Base-by-base conservation (phyloP, 2,329 filamentous ascomycete species). In the Verticillium isaacii region DNA sequence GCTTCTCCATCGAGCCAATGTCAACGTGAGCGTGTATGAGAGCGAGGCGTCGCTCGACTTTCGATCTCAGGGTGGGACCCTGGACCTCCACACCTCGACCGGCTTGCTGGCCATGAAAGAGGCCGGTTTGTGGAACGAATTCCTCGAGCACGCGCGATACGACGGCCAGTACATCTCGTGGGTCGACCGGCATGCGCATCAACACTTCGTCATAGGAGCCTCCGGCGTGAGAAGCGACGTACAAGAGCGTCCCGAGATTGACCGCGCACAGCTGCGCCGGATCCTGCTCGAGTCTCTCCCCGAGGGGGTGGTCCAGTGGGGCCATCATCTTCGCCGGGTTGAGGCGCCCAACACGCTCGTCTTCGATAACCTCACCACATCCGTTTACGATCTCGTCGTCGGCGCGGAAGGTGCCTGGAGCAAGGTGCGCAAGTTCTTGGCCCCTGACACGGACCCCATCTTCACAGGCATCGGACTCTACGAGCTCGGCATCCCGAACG, bases 21-120 rank as follows among this genome's bases (percentile, higher is more conserved):
- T 84, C 57, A 69, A 79, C 4, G 77, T 78, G 63, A 80, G 76
- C 7, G 71, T 87, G 32, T 87, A 80, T 66, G 80, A 86, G 70
- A 73, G 75, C 56, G 80, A 83, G 32, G 60, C 71, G 8, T 74
- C 75, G 3, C 74, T 77, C n/a, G 66, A 78, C 63, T 77, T 77
- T 60, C 75, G 80, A 52, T 75, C 71, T 6, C 80, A 85, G 67
- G 83, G 83, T 36, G 83, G 84, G 9, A 80, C 74, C 4, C 76
- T 87, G 2, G 84, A 86, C 66, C 71, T 87, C 9, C 83, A 87
- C 64, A 78, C 77, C 0, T 65, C 72, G 3, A 80, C 79, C 1
- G 84, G 84, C 0, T 77, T 85, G 36, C 72, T 74, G 4, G 83
- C 83, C 0, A 68, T 87, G 57, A 77, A 77, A 59, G 78, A 81